phyloP scores from a whole-genome alignment of 2,329 filamentous ascomycete species.

The Exserohilum rostratum region DNA sequence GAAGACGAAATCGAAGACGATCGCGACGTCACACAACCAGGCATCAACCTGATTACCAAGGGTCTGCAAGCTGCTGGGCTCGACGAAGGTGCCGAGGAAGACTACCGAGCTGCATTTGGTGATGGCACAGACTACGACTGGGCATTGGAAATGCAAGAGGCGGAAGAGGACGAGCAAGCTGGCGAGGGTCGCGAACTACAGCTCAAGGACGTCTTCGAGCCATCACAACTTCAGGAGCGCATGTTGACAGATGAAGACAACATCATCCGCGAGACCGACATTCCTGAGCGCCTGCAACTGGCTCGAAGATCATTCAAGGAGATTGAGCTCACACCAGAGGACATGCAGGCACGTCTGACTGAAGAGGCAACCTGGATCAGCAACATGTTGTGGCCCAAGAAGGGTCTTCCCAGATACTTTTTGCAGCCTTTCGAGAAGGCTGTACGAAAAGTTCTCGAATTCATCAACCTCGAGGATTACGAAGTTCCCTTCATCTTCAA shows the following conservation, averaged over 20 bases:
- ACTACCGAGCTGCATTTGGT: conserved; percentile 95
- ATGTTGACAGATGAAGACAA: conserved; percentile 97
- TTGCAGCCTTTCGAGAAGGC: conserved; percentile 84
- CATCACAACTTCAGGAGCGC: conserved; percentile 90
- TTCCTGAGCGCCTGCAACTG: conserved; percentile 93
- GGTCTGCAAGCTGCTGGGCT: conserved; percentile 82
- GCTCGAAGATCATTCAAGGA: conserved; percentile 88
- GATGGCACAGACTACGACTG: conserved; percentile 96
- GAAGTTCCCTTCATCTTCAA: conserved; percentile 98
- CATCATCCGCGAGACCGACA: conserved; percentile 82
- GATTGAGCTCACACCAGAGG: conserved; percentile 78
- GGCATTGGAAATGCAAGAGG: conserved; percentile 86
- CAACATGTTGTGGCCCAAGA: conserved; percentile 86
- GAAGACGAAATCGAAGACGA: conserved; percentile 82
- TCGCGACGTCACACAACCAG: conserved; percentile 82
- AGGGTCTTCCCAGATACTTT: conserved; percentile 73
- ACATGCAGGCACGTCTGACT: conserved; percentile 65
- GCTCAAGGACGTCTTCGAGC: conserved; percentile 97
- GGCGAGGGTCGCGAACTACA: conserved; percentile 84
- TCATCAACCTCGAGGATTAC: conserved; percentile 91
- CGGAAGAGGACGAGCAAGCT: conserved; percentile 77
- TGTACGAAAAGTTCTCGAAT: conserved; percentile 89
- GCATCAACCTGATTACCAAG: conserved; percentile 70
- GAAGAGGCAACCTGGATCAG: conserved; percentile 94
- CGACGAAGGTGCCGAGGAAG: conserved; percentile 90